These are phyloP conservation scores for Dactylis glomerata DNA, from an alignment of 176 grass and related monocot species.

Conservation along the genomic window DNA sequence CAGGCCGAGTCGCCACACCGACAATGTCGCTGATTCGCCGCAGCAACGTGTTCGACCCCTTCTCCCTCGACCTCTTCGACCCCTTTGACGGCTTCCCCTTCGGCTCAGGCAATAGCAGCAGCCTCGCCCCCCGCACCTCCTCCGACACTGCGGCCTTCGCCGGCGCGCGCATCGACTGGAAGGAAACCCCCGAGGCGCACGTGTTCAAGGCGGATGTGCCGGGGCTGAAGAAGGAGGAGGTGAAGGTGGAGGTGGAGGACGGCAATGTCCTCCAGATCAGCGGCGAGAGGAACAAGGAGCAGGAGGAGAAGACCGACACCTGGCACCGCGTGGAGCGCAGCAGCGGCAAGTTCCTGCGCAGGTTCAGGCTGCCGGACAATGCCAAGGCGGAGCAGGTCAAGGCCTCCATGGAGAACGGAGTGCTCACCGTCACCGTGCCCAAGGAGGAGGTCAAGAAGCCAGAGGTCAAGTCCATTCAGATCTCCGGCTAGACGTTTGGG, in stretches of 20 bases:
- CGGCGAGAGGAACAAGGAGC: constrained; percentile 53
- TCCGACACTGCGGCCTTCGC: constrained; percentile 43
- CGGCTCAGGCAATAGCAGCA: constrained; percentile 33
- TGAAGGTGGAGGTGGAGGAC: constrained; percentile 63
- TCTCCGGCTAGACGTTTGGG: constrained; percentile 26
- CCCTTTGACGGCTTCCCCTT: constrained; percentile 44
- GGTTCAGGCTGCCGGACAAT: constrained; percentile 54
- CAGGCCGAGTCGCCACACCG: background rate
- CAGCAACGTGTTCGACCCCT: constrained; percentile 5
- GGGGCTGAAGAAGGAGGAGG: constrained; percentile 65
- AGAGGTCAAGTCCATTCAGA: constrained; percentile 51
- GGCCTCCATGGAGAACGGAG: constrained; percentile 61
- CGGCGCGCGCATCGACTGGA: constrained; percentile 55
- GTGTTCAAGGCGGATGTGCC: constrained; percentile 68
- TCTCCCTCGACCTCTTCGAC: constrained; percentile 23
- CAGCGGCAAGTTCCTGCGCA: constrained; percentile 57
- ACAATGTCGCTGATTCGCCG: background rate
- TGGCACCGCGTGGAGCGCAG: constrained; percentile 62
- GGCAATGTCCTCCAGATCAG: constrained; percentile 57
- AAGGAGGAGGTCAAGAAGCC: constrained; percentile 47
- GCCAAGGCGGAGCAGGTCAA: constrained; percentile 45
- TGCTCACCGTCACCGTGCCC: constrained; percentile 63
- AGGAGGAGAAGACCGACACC: constrained; percentile 55
- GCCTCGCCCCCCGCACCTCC: constrained; percentile 29
- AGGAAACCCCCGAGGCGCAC: constrained; percentile 58